Base-by-base conservation (phyloP, 2,329 filamentous ascomycete genomes). In the Gnomoniopsis smithogilvyi region DNA sequence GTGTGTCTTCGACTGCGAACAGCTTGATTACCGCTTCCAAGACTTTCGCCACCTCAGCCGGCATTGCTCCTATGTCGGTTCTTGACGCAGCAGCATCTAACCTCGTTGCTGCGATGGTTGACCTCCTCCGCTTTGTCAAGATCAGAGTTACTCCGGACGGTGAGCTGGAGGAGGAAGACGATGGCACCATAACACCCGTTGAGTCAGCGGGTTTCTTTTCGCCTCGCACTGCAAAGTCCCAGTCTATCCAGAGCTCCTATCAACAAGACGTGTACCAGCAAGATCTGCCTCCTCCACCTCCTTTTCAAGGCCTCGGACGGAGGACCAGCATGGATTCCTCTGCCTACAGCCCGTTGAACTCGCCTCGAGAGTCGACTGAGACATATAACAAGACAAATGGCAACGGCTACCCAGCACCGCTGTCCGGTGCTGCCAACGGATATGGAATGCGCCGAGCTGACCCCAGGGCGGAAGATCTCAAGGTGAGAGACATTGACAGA, bases 1-100 rank as follows among this genome's bases (percentile, higher is more conserved):
- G 89, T 60, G 89, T 98, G 3, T 96, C 92, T n/a, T 89, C 89
- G 2, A 96, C 94, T 1, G 93, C 95, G 51, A 98, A 98, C 78
- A 95, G 94, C 69, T 80, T 99, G 59, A 97, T 98, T 68, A 98
- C 94, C 2, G 92, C 94, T 1, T 89, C 91, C 36, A 96, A 96
- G 77, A 96, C 96, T 69, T 96, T 95, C 72, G 88, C 90, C 36
- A 83, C 85, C 12, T 88, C 92, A 0, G 87, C 85, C 21, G 95
- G 95, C 33, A 83, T 99, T 34, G 94, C 92, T 1, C 95, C 95
- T 0, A 89, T 99, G n/a, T 96, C 92, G 6, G 77, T 99, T 3
- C 80, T 99, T 22, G 95, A 99, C 72, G 95, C 94, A 3, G 94
- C 95, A 2, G 92, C 94, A 8, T 95, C 91, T 24, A 92, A 99